These are phyloP conservation scores for Umbilicus rupestris DNA, from an alignment of 164 flowering plant species.

Conservation along the genomic window DNA sequence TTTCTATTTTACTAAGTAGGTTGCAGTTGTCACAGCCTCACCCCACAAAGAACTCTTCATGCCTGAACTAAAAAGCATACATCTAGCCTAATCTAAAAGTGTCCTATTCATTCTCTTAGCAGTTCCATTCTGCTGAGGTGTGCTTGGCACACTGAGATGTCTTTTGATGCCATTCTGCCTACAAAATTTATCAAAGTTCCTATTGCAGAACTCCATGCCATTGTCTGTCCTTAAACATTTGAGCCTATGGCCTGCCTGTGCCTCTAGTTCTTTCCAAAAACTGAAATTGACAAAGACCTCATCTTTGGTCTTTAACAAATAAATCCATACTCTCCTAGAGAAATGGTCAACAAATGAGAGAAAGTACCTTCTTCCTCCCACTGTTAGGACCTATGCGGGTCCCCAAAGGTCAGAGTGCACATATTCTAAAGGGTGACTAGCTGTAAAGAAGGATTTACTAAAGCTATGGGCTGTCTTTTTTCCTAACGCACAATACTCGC, in stretches of 20 bases:
- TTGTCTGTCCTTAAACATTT: background rate
- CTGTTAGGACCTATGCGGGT: background rate
- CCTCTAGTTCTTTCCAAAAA: background rate
- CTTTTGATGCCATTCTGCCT: background rate
- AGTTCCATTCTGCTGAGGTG: conserved; percentile 2
- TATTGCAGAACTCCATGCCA: background rate
- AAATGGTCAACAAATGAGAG: background rate
- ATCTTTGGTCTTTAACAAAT: background rate
- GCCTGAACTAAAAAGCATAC: background rate
- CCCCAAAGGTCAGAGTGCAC: conserved; percentile 2
- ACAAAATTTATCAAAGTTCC: background rate
- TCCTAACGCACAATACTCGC: background rate
- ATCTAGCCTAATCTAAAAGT: background rate
- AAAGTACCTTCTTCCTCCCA: background rate
- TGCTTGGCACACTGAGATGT: background rate
- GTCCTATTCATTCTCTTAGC: conserved; percentile 3
- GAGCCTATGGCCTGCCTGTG: background rate
- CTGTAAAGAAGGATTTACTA: background rate
- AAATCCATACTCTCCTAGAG: background rate
- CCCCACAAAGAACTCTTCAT: background rate
- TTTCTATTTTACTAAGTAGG: background rate
- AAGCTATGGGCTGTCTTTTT: background rate
- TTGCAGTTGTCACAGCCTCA: background rate
- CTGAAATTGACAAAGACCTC: background rate
- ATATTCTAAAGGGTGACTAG: background rate